Percentiles rank a stretch among this genome's conserved stretches.
Evolutionary conservation across 306 rosid species (phyloP).

Genomic region (Neltuma alba): DNA sequence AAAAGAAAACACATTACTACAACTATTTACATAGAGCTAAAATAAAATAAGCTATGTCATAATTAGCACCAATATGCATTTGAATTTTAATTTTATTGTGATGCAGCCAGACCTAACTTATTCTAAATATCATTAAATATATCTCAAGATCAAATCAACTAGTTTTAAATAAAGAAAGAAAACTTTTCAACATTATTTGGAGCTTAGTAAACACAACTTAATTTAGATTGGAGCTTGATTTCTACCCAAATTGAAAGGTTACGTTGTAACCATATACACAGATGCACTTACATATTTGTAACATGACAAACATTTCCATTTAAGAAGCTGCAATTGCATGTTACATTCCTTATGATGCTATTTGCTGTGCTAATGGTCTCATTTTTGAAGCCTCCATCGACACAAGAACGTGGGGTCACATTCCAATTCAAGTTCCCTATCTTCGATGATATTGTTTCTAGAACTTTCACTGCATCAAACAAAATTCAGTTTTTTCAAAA

Average conservation of each 20-base stretch:
- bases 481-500: too few species aligned
- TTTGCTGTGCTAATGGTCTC: too few species aligned
- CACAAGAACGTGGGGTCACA: slow-evolving; percentile 55
- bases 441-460: slow-evolving; percentile 54
- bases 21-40: not conserved
- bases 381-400: slow-evolving; percentile 33
- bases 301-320: slow-evolving; percentile 54
- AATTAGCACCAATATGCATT: too few species aligned
- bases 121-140: too few species aligned
- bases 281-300: slow-evolving; percentile 53
- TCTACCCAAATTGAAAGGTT: not conserved
- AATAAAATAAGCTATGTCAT: too few species aligned
- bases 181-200: not conserved
- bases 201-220: not conserved
- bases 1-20: not conserved
- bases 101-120: too few species aligned
- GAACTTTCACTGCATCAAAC: slow-evolving; percentile 46
- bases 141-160: too few species aligned
- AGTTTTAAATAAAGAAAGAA: too few species aligned
- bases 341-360: slow-evolving; percentile 38
- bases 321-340: slow-evolving; percentile 53
- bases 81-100: too few species aligned
- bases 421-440: slow-evolving; percentile 52
- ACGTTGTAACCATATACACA: too few species aligned
- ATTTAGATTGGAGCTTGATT: too few species aligned